These are phyloP conservation scores for Penicillium fuscoglaucum DNA, from an alignment of 2,329 filamentous ascomycete genomes.

Conservation along the genomic window DNA sequence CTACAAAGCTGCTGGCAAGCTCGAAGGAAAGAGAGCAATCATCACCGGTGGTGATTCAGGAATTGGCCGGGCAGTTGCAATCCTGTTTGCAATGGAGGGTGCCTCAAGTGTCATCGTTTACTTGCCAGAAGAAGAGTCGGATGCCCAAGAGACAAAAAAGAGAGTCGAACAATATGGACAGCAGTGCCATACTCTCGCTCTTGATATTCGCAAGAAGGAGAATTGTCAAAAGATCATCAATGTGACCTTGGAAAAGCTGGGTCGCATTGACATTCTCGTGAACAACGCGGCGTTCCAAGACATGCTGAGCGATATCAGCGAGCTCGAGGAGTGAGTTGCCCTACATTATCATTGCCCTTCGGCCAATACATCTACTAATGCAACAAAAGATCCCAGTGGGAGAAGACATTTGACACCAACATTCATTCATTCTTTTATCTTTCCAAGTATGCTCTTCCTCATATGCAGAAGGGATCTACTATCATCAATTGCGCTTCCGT, in stretches of 20 bases:
- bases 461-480: constrained; percentile 71
- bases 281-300: constrained; percentile 75
- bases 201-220: constrained; percentile 64
- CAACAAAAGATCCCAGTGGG: constrained; percentile 67
- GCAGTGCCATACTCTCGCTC: constrained; percentile 63
- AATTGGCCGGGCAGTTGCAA: constrained; percentile 72
- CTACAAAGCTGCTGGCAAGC: constrained; percentile 75
- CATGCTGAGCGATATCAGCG: constrained; percentile 69
- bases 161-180: constrained; percentile 66
- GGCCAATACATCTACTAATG: not conserved
- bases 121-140: constrained; percentile 71
- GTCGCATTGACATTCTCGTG: constrained; percentile 65
- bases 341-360: too few species aligned
- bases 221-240: constrained; percentile 72
- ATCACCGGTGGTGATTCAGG: constrained; percentile 81
- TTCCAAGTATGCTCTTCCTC: constrained; percentile 71
- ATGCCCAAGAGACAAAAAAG: constrained; percentile 72
- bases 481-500: constrained; percentile 87
- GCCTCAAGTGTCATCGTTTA: constrained; percentile 73
- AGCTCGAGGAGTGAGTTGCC: constrained; percentile 63
- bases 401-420: constrained; percentile 77
- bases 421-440: constrained; percentile 81
- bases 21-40: constrained; percentile 71
- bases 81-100: constrained; percentile 79
- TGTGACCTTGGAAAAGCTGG: constrained; percentile 64